phyloP scores from a whole-genome alignment of 371 early-diverging fungal genomes.

The Polyrhizophydium stewartii region DNA sequence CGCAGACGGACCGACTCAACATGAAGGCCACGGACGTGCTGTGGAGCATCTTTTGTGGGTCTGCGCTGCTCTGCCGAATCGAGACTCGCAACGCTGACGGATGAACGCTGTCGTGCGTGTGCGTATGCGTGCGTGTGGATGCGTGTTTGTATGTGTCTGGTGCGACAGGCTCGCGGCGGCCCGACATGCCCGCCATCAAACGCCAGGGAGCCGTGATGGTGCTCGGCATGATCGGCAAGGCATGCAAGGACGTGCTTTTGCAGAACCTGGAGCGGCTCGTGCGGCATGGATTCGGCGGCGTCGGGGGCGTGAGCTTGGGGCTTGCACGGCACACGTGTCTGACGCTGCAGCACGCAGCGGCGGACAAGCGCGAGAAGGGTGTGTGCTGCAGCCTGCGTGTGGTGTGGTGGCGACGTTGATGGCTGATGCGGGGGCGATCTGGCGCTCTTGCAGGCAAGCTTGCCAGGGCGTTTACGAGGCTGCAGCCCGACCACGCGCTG shows the following conservation, averaged over 20 bases:
- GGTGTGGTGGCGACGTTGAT: constrained; percentile 28
- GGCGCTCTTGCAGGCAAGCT: constrained; percentile 22
- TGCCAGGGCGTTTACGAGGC: constrained; percentile 5
- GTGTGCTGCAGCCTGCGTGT: constrained; percentile 3
- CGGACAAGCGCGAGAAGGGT: constrained; percentile 50
- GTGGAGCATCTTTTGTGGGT: constrained; percentile 75
- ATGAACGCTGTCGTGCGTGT: not conserved
- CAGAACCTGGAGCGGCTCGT: constrained; percentile 77
- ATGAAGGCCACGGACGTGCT: constrained; percentile 69
- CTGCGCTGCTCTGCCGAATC: too few relatives aligned
- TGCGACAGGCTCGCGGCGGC: constrained; percentile 52
- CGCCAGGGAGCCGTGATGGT: constrained; percentile 90
- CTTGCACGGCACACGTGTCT: constrained; percentile 88
- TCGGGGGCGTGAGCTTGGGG: constrained; percentile 53
- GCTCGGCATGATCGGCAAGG: constrained; percentile 86
- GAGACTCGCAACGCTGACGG: not conserved
- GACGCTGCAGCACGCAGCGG: constrained; percentile 64
- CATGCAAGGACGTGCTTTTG: constrained; percentile 66
- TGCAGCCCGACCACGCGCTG: constrained; percentile 1
- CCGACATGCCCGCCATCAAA: constrained; percentile 62
- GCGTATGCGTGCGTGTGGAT: not conserved
- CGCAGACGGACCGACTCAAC: constrained; percentile 55
- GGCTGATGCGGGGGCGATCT: too few relatives aligned
- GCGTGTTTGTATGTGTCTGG: not conserved
- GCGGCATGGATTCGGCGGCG: constrained; percentile 79